phyloP scores from a whole-genome alignment of 805 yeast species.

The Yamadazyma sp. region DNA sequence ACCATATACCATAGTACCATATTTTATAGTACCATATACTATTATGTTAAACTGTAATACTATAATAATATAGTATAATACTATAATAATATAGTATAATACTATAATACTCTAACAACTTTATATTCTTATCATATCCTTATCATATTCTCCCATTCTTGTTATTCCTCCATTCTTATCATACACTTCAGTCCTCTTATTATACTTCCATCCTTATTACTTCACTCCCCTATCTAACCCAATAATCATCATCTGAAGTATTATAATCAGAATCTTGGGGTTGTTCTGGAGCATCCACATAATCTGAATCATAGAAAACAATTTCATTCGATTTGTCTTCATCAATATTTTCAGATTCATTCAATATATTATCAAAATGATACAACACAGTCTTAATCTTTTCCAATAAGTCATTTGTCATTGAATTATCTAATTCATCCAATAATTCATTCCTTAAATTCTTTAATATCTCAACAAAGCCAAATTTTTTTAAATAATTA shows the following conservation, averaged over 20 bases:
- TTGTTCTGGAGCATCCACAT: slow-evolving; percentile 16
- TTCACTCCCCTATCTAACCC: slow-evolving; percentile 4
- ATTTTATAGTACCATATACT: too few species aligned
- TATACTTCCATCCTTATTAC: too few species aligned
- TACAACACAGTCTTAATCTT: slow-evolving; percentile 18
- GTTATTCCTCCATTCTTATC: too few species aligned
- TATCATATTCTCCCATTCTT: too few species aligned
- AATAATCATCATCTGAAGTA: slow-evolving; percentile 11
- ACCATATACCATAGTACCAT: too few species aligned
- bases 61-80: too few species aligned
- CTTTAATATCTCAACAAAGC: slow-evolving; percentile 7
- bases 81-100: too few species aligned
- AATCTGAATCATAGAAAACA: slow-evolving; percentile 26
- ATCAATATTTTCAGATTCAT: slow-evolving; percentile 1
- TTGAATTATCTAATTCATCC: slow-evolving; percentile 4
- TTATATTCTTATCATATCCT: too few species aligned
- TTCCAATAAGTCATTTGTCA: slow-evolving; percentile 31
- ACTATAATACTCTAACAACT: too few species aligned
- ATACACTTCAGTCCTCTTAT: too few species aligned
- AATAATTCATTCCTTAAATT: slow-evolving; percentile 2
- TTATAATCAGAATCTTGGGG: slow-evolving; percentile 9
- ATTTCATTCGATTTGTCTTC: not conserved
- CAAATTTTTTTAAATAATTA: slow-evolving; percentile 4
- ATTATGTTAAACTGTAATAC: too few species aligned
- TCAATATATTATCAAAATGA: slow-evolving; percentile 12